Evolutionary conservation across 2,329 filamentous ascomycete genomes (phyloP).

Genomic region (Dothiorella sarmentorum): DNA sequence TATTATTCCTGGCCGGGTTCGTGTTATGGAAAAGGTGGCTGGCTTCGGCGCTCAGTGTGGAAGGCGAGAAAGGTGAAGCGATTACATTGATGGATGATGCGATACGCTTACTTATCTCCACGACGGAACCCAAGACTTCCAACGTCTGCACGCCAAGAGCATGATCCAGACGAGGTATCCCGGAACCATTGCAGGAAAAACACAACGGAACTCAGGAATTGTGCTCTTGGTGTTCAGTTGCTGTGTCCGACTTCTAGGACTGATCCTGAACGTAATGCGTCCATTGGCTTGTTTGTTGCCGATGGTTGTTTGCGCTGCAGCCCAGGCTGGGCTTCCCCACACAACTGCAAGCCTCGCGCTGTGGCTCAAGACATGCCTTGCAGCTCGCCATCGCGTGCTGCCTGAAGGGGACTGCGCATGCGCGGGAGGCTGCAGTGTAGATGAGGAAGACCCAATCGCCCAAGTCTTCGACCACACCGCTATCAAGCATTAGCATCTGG

Average conservation of each 20-base stretch:
- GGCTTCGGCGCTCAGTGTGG: not conserved
- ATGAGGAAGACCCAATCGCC: not conserved
- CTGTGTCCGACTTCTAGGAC: not conserved
- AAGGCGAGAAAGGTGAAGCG: constrained; percentile 6
- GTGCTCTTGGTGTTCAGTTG: not conserved
- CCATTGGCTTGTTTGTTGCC: not conserved
- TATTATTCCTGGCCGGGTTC: not conserved
- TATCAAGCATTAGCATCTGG: not conserved
- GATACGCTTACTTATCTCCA: constrained; percentile 1
- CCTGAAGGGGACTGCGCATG: not conserved
- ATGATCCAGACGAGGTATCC: not conserved
- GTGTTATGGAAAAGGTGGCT: not conserved
- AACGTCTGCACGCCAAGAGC: not conserved
- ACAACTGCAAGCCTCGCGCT: too few relatives aligned
- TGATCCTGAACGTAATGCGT: too few relatives aligned
- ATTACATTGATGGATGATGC: not conserved
- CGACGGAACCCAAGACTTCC: not conserved
- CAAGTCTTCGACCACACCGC: not conserved
- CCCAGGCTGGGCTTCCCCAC: too few relatives aligned
- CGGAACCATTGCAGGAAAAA: not conserved
- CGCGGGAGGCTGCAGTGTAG: not conserved
- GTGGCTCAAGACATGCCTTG: constrained; percentile 7
- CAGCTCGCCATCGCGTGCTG: not conserved
- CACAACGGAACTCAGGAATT: not conserved
- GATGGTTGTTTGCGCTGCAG: not conserved